Evolutionary conservation across 2,329 filamentous ascomycete species (phyloP).

Genomic region (Ceratocystis lukuohia): DNA sequence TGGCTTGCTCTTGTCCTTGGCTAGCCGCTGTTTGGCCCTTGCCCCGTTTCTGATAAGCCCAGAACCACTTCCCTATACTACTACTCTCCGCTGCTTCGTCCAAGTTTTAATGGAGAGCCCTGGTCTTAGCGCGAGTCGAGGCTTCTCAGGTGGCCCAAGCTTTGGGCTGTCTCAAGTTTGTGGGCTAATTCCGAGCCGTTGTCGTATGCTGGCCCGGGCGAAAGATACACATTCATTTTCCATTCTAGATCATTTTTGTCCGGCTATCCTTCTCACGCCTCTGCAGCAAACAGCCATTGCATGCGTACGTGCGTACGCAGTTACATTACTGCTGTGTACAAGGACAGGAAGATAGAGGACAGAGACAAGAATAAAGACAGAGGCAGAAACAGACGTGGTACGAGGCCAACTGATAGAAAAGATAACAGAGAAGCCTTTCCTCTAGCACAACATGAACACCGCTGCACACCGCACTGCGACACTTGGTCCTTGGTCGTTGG

Average conservation of each 20-base stretch:
- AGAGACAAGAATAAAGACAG: too few species aligned
- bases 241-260: not conserved
- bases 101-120: not conserved
- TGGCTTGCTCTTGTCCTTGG: not conserved
- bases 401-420: not conserved
- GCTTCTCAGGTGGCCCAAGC: not conserved
- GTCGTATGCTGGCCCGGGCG: not conserved
- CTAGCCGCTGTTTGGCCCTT: not conserved
- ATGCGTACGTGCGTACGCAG: not conserved
- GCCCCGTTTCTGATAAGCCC: not conserved
- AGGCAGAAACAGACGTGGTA: not conserved
- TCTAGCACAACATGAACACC: conserved; percentile 1
- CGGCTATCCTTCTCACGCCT: not conserved
- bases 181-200: not conserved
- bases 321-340: too few species aligned
- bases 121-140: not conserved
- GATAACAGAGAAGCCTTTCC: not conserved
- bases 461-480: not conserved
- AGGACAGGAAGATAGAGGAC: too few species aligned
- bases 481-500: too few species aligned
- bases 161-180: conserved; percentile 3
- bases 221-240: not conserved
- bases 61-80: not conserved
- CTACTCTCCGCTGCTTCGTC: not conserved
- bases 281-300: not conserved